phyloP scores from a whole-genome alignment of 2,329 filamentous ascomycete genomes.

The Arthrinium puccinioides region DNA sequence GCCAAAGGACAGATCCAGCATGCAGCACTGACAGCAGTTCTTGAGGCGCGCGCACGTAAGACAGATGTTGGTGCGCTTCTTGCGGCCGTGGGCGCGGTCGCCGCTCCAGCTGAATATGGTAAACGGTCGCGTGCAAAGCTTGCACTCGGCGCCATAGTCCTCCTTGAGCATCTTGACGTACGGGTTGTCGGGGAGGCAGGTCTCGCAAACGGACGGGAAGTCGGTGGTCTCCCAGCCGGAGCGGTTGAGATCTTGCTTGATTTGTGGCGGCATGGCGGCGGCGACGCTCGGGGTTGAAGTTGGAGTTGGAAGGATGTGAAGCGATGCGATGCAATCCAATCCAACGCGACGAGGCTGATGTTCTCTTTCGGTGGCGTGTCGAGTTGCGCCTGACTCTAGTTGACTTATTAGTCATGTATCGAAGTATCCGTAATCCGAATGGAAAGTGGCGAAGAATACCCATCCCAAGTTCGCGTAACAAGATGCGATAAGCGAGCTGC shows the following conservation, averaged over 20 bases:
- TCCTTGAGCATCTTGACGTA: slow-evolving; percentile 99
- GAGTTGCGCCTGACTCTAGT: too few species aligned
- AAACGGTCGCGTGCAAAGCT: slow-evolving; percentile 87
- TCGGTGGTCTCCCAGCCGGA: slow-evolving; percentile 94
- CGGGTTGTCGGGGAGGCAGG: slow-evolving; percentile 89
- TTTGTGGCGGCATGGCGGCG: slow-evolving; percentile 92
- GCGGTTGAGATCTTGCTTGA: slow-evolving; percentile 92
- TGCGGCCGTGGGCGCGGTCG: slow-evolving; percentile 77
- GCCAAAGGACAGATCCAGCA: slow-evolving; percentile 95
- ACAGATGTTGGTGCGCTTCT: slow-evolving; percentile 92
- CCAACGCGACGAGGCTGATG: too few species aligned
- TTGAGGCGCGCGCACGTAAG: slow-evolving; percentile 94
- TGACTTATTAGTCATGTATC: too few species aligned
- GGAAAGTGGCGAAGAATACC: too few species aligned
- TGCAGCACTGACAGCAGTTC: slow-evolving; percentile 98
- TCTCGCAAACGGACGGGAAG: slow-evolving; percentile 84
- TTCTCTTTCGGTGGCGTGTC: too few species aligned
- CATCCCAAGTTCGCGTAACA: too few species aligned
- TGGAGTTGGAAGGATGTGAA: too few species aligned
- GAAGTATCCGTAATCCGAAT: too few species aligned
- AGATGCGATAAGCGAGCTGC: too few species aligned
- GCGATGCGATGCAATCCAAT: too few species aligned
- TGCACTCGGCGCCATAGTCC: slow-evolving; percentile 84
- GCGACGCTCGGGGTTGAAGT: too few species aligned
- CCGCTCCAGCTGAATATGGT: slow-evolving; percentile 94